A percentile compares a stretch with the other conserved stretches of the same genome.
Evolutionary conservation across 768 basidiomycete genomes (phyloP).

Genomic region (Pleurotus giganteus): DNA sequence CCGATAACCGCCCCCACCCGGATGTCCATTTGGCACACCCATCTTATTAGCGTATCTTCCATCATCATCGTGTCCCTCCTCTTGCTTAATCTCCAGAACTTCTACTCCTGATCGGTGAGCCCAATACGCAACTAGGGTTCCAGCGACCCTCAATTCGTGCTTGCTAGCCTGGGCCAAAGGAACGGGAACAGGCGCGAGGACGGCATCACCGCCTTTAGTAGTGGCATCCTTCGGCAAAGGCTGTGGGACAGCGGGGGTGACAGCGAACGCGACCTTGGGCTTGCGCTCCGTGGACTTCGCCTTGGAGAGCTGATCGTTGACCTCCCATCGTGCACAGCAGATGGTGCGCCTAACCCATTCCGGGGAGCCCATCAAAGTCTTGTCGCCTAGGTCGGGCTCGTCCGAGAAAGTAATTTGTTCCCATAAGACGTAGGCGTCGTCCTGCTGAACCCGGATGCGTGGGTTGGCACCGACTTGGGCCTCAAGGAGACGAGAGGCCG

Average conservation of each 20-base stretch:
- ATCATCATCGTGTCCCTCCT: conserved; percentile 8
- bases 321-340: conserved; percentile 79
- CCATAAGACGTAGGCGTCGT: conserved; percentile 83
- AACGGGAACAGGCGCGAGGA: conserved; percentile 58
- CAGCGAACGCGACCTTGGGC: conserved; percentile 62
- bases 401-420: conserved; percentile 62
- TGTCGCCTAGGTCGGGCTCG: conserved; percentile 18
- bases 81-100: conserved; percentile 50
- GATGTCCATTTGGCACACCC: neutral
- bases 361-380: conserved; percentile 42
- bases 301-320: conserved; percentile 31
- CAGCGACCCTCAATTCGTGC: conserved; percentile 64
- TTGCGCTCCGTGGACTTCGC: conserved; percentile 15
- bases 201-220: conserved; percentile 24
- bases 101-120: conserved; percentile 60
- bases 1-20: neutral
- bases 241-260: conserved; percentile 33
- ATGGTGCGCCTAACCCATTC: conserved; percentile 86
- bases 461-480: conserved; percentile 81
- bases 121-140: conserved; percentile 65
- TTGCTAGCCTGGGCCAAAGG: conserved; percentile 61
- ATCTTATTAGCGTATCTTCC: neutral
- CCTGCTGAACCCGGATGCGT: conserved; percentile 77
- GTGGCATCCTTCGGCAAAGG: conserved; percentile 25
- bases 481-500: conserved; percentile 87